These are phyloP conservation scores for Pseudocercospora crystallina DNA, from an alignment of 2,329 filamentous ascomycete genomes.

Conservation along the genomic window DNA sequence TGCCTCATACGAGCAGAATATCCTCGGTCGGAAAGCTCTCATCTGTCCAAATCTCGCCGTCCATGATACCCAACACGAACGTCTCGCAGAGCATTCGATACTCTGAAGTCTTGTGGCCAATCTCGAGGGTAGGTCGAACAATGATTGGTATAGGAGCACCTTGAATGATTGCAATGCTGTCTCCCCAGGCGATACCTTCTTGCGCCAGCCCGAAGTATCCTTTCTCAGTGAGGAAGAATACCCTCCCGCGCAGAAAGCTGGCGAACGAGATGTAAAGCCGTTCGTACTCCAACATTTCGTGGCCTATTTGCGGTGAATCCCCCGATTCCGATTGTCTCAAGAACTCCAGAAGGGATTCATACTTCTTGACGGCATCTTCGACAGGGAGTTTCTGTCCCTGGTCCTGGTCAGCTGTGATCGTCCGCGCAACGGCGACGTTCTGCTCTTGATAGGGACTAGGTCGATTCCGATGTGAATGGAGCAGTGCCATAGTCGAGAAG, in stretches of 20 bases:
- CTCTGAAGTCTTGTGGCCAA: conserved; percentile 5
- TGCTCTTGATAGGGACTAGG: conserved; percentile 15
- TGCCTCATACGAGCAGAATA: conserved; percentile 7
- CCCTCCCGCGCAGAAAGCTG: conserved; percentile 20
- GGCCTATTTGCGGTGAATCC: not conserved
- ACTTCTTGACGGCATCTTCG: conserved; percentile 15
- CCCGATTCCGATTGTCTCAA: conserved; percentile 6
- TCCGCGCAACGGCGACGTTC: conserved; percentile 18
- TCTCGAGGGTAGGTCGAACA: conserved; percentile 11
- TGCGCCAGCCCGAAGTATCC: conserved; percentile 21
- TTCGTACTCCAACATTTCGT: conserved; percentile 8
- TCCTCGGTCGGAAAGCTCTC: conserved; percentile 6
- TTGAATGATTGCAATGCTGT: conserved; percentile 14
- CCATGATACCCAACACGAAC: conserved; percentile 21
- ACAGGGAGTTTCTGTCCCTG: conserved; percentile 9
- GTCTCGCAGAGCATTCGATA: conserved; percentile 17
- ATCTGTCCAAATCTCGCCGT: conserved; percentile 18
- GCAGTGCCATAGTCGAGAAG: conserved; percentile 14
- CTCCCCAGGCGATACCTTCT: conserved; percentile 16
- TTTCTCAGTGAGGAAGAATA: conserved; percentile 21
- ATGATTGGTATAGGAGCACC: conserved; percentile 19
- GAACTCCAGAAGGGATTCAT: conserved; percentile 17
- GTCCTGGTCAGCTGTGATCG: conserved; percentile 20
- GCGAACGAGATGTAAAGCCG: conserved; percentile 11
- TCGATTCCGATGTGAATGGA: conserved; percentile 16